Evolutionary conservation across 129 eudicot species (phyloP), one percentile per base, ranked within the genome.

Genomic region (Lonicera japonica): DNA sequence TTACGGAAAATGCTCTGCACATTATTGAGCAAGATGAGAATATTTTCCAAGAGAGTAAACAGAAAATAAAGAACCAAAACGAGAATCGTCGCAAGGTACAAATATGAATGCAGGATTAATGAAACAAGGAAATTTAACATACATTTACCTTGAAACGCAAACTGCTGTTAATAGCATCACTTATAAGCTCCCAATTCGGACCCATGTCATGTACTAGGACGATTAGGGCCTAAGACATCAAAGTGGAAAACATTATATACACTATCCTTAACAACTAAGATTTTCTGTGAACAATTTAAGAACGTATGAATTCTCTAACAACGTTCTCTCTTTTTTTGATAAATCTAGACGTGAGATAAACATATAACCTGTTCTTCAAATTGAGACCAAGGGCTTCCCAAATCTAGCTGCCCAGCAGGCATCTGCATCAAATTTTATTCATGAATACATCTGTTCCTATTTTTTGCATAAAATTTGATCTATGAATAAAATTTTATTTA

Each of bases 161-260:
- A 59, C 91, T 80, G 79, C 91, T 82, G 78, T 88, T 92, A 22
- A 92, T 66, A 64, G 95, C 98, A 75, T 92, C 98, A 78, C 91
- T 87, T 50, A 92, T 82, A 71, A 92, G 95, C 84, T 92, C 98
- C 98, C 98, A 92, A 65, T 92, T 84, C 25, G 98, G 98, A 69
- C 98, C 98, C 86, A 92, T 73, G 72, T 92, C 98, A 85, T 92
- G 98, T 46, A 80, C 98, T 41, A 92, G 86, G 65, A 92, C 98
- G 58, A 92, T 90, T 82, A 92, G 98, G 40, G 98, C 98, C 98
- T 92, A 83, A 38, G 17, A 48, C 56, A 61, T 73, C 62, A 66
- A 43, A 43, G 13, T 43, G 16, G 50, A 43, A 1, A 43, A 43
- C 50, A 10, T 43, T 43, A 8, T 43, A 43, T 43, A 10, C 50